Base-by-base conservation (phyloP, 305 asterid genomes). In the Withania somnifera region DNA sequence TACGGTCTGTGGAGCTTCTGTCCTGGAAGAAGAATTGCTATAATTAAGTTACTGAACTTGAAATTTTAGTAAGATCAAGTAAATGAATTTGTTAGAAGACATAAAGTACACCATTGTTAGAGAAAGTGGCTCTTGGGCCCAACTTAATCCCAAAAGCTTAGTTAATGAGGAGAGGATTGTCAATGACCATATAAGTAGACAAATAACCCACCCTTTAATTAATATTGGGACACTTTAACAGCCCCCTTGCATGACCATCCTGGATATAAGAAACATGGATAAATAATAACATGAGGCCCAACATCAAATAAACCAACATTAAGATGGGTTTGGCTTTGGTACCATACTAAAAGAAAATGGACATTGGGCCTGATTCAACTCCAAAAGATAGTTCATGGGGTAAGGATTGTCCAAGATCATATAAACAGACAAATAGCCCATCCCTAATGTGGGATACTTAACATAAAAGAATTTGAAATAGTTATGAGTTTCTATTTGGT, bases 1-100 rank as follows among this genome's bases (percentile, higher is more conserved):
- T 94, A 84, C 90, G 87, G 82, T 85, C 91, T 76, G 90, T 84
- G 28, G 85, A 86, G 79, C 91, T 86, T 88, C 93, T 90, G 82
- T 94, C 98, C 99, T 95, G 94, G 80, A 87, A 89, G 57, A 86
- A 7, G 67, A 78, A 77, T 73, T 42, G 61, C 58, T 28, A 50
- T 15, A 47, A 73, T 73, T 47, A 14, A 24, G 38, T 73, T 14
- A 47, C 24, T 15, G 9, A 11, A 17, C 61, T 61, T 61, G 32
- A 61, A 5, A 61, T 61, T 28, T 14, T 14, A 85, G 75, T 73
- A 30, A 34, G 83, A 83, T 64, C 58, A 81, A 63, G 86, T 67
- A 13, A 68, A 78, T 20, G 83, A 34, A 47, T 15, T 24, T 71
- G 50, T 58, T 57, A 67, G 77, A 80, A 19, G 60, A 45, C 68